These are phyloP conservation scores for Aureobasidium leucospermi DNA, from an alignment of 2,329 filamentous ascomycete genomes.

Conservation along the genomic window DNA sequence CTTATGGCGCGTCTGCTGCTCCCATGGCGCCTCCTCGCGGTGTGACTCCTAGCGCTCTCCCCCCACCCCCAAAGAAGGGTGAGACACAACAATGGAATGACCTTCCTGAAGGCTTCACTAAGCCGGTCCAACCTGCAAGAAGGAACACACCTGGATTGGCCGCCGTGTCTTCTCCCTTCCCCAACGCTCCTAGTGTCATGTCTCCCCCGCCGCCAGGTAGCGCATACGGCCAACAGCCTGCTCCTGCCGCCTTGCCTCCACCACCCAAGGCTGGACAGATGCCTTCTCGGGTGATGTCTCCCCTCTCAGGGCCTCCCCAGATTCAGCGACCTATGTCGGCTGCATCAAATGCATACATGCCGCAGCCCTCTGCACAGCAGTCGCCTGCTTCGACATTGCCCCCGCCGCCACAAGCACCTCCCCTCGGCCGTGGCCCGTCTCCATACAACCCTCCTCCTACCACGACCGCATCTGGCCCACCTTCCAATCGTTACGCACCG, in stretches of 20 bases:
- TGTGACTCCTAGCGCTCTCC: conserved; percentile 51
- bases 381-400: conserved; percentile 31
- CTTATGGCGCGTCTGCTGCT: conserved; percentile 27
- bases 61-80: conserved; percentile 62
- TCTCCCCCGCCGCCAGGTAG: conserved; percentile 51
- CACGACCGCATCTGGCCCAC: conserved; percentile 46
- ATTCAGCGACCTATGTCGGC: conserved; percentile 44
- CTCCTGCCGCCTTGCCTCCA: conserved; percentile 64
- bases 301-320: conserved; percentile 52
- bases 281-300: conserved; percentile 60
- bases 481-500: conserved; percentile 67
- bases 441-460: conserved; percentile 79
- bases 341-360: conserved; percentile 58
- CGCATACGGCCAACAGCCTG: conserved; percentile 52
- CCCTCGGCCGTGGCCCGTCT: conserved; percentile 67
- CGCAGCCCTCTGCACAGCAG: conserved; percentile 39
- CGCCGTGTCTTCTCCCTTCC: conserved; percentile 69
- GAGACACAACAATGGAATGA: conserved; percentile 89
- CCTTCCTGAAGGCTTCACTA: conserved; percentile 70
- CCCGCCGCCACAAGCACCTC: conserved; percentile 44
- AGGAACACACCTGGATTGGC: conserved; percentile 64
- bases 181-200: conserved; percentile 47
- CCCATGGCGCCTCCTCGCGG: conserved; percentile 55
- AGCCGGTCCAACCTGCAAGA: conserved; percentile 59
- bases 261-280: conserved; percentile 73